phyloP scores from a whole-genome alignment of 495 filamentous ascomycete genomes.

The Tuber borchii region DNA sequence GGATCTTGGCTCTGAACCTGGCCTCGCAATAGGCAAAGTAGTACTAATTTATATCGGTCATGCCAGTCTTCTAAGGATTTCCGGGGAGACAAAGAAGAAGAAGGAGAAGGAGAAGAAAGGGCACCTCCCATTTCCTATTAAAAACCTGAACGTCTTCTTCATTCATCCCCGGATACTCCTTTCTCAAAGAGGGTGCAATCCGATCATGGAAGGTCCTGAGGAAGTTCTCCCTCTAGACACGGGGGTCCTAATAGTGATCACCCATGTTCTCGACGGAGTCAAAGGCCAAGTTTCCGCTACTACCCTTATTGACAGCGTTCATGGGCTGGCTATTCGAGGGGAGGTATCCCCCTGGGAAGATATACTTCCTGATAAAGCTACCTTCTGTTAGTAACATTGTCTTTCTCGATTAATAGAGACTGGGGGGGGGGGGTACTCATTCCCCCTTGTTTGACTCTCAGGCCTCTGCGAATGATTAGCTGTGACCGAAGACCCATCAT shows the following conservation, averaged over 20 bases:
- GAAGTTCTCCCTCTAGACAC: conserved; percentile 62
- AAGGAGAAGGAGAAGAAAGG: conserved; percentile 1
- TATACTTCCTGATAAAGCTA: conserved; percentile 64
- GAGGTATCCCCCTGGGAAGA: conserved; percentile 68
- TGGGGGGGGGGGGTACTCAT: conserved; percentile 34
- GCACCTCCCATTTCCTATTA: conserved; percentile 60
- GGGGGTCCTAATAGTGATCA: conserved; percentile 59
- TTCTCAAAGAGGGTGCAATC: conserved; percentile 53
- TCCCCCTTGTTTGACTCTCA: conserved; percentile 46
- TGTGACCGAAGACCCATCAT: conserved; percentile 7
- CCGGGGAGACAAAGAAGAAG: not conserved
- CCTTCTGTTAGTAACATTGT: not conserved
- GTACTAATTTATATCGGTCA: conserved; percentile 46
- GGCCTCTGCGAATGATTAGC: conserved; percentile 12
- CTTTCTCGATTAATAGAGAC: not conserved
- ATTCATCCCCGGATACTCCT: conserved; percentile 52
- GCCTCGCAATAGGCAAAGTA: conserved; percentile 70
- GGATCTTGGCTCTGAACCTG: conserved; percentile 61
- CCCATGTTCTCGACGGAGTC: conserved; percentile 62
- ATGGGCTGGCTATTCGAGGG: conserved; percentile 60
- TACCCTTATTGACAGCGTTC: conserved; percentile 53
- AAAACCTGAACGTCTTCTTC: conserved; percentile 58
- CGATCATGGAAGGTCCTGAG: conserved; percentile 52
- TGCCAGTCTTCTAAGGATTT: not conserved
- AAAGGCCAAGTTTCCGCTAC: conserved; percentile 54